These are phyloP conservation scores for Leavenworthia alabamica DNA, from an alignment of 345 rosid species.

Conservation along the genomic window DNA sequence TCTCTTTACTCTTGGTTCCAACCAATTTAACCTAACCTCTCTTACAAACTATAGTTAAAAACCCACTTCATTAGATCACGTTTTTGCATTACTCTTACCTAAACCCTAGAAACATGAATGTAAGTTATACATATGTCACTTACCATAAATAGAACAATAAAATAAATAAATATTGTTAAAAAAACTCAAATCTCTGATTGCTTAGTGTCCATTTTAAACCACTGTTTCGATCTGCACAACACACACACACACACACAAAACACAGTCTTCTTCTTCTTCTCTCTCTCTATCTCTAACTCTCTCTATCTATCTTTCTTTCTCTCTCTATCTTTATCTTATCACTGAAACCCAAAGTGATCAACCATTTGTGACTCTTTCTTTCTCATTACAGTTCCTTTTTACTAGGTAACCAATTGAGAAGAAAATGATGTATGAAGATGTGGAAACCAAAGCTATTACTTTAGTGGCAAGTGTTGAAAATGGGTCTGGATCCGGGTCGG, in stretches of 20 bases:
- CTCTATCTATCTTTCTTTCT: slow-evolving; percentile 19
- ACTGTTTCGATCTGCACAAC: slow-evolving; percentile 51
- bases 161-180: not conserved
- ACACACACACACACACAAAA: slow-evolving; percentile 8
- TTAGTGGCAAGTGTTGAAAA: slow-evolving; percentile 52
- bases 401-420: slow-evolving; percentile 36
- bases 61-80: slow-evolving; percentile 17
- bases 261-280: slow-evolving; percentile 13
- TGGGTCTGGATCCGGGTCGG: slow-evolving; percentile 29
- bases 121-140: slow-evolving; percentile 58
- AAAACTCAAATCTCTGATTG: slow-evolving; percentile 48
- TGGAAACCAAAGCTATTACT: slow-evolving; percentile 52
- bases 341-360: slow-evolving; percentile 36
- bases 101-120: slow-evolving; percentile 48
- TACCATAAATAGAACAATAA: slow-evolving; percentile 22
- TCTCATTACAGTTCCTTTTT: slow-evolving; percentile 10
- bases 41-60: slow-evolving; percentile 27
- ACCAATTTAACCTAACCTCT: slow-evolving; percentile 31
- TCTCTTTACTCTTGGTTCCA: slow-evolving; percentile 47
- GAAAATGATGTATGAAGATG: slow-evolving; percentile 34
- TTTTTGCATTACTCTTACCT: slow-evolving; percentile 8
- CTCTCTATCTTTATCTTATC: too few relatives aligned
- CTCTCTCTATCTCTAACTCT: too few relatives aligned
- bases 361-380: slow-evolving; percentile 27
- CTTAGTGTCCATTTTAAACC: slow-evolving; percentile 68